phyloP scores from a whole-genome alignment of 306 rosid genomes.

The Fagus crenata region DNA sequence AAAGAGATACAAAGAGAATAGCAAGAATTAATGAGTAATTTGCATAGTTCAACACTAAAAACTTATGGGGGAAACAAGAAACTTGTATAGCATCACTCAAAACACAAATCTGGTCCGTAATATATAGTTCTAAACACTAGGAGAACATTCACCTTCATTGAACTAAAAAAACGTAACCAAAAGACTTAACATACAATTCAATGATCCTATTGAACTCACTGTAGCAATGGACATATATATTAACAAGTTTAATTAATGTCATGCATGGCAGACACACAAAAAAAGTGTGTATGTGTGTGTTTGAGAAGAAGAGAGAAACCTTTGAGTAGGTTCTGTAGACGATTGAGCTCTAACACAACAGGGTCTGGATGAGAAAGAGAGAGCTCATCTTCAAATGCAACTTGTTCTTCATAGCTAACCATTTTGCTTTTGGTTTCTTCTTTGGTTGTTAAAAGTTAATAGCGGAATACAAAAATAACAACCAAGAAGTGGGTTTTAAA shows the following conservation, averaged over 20 bases:
- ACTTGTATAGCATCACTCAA: neutral
- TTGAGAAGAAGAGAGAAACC: conserved; percentile 43
- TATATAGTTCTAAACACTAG: neutral
- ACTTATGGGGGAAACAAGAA: neutral
- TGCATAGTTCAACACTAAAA: neutral
- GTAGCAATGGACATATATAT: neutral
- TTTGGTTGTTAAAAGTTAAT: conserved; percentile 9
- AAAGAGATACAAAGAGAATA: neutral
- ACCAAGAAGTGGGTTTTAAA: conserved; percentile 13
- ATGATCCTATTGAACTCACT: neutral
- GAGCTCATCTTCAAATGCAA: conserved; percentile 44
- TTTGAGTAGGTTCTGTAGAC: conserved; percentile 63
- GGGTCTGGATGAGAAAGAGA: conserved; percentile 54
- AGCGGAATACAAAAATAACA: conserved; percentile 17
- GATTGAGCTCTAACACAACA: conserved; percentile 65
- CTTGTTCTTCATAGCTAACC: conserved; percentile 57
- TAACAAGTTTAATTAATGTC: neutral
- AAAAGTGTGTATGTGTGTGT: neutral
- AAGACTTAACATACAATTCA: neutral
- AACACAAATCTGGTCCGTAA: neutral
- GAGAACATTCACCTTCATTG: neutral
- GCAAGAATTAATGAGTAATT: neutral
- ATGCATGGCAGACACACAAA: neutral
- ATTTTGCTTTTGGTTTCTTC: conserved; percentile 28
- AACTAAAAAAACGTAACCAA: neutral